Base-by-base conservation (phyloP, 225 moss, liverwort and hornwort genomes). In the Ulota crispa region DNA sequence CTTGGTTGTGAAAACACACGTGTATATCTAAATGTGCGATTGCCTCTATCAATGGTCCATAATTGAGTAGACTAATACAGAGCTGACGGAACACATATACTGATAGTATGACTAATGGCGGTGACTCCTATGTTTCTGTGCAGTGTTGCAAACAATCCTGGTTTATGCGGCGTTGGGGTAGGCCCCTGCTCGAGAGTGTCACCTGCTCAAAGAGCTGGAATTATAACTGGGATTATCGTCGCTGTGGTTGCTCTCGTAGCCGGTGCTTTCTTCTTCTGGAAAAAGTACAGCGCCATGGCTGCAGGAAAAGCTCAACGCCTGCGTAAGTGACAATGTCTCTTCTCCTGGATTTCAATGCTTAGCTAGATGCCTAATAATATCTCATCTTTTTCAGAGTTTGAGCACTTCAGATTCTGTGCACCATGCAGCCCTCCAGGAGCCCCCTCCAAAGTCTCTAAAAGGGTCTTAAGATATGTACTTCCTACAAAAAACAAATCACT, bases 121-220 rank as follows among this genome's bases (percentile, higher is more conserved):
- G 61, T 26, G 26, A 8, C 0, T 32, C 39, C 9, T 0, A 0
- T 52, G n/a, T 50, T 4, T 5, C n/a, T 74, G 75, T 89, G 82
- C 91, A 99, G 98, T 72, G 84, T 99, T 84, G 85, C 88, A 68
- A 92, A 92, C 60, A 99, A 99, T 59, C 89, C 82, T 57, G 89
- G 50, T 39, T 86, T 99, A 9, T 99, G 98, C 61, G 98, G 98
- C 41, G 73, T 92, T 55, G 92, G 98, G 30, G 76, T 99, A 1
- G 79, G 87, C 65, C 65, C 91, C 7, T 99, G 98, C 83, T 75
- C 83, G 39, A 81, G 62, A 66, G 1, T 92, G n/a, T 88, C 94
- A 31, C 79, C 41, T 0, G 88, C 73, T 64, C 72, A 86, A 39
- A 92, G 91, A 70, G 63, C 85, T 18, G 98, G 93, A 31, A 85